Percentiles rank a stretch among this genome's conserved stretches.
Evolutionary conservation across 371 early-diverging fungal species (phyloP).

Genomic region (Dipsacomyces acuminosporus): DNA sequence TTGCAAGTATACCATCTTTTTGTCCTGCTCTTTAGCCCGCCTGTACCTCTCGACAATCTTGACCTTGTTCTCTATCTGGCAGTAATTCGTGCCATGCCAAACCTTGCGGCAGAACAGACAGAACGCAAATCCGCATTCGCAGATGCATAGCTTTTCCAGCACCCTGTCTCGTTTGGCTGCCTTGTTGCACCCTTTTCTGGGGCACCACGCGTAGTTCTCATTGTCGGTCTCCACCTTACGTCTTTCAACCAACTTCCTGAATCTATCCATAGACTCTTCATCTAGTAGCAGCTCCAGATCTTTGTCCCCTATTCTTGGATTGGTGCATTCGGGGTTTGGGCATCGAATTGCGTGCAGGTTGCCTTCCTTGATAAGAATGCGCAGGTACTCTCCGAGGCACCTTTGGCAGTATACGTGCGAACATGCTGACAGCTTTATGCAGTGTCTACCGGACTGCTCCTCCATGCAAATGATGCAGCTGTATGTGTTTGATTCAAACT

Average conservation of each 20-base stretch:
- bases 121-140: conserved; percentile 48
- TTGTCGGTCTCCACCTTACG: conserved; percentile 25
- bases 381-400: conserved; percentile 45
- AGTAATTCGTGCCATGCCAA: conserved; percentile 50
- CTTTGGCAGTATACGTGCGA: conserved; percentile 45
- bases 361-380: conserved; percentile 46
- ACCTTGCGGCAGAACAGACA: conserved; percentile 42
- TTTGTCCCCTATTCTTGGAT: neutral
- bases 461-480: conserved; percentile 49
- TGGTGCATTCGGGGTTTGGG: conserved; percentile 37
- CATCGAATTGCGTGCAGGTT: conserved; percentile 29
- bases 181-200: conserved; percentile 37
- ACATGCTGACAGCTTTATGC: conserved; percentile 39
- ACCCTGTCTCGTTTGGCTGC: conserved; percentile 17
- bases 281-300: conserved; percentile 11
- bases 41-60: conserved; percentile 24
- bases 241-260: conserved; percentile 13
- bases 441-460: conserved; percentile 32
- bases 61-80: conserved; percentile 22
- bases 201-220: conserved; percentile 45
- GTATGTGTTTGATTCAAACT: conserved; percentile 24
- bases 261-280: conserved; percentile 16
- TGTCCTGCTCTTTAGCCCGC: neutral
- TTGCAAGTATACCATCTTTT: neutral
- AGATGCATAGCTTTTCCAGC: conserved; percentile 44